A percentile compares a stretch with the other conserved stretches of the same genome.
phyloP scores from a whole-genome alignment of 2,329 filamentous ascomycete species.

The Gremmenia infestans region DNA sequence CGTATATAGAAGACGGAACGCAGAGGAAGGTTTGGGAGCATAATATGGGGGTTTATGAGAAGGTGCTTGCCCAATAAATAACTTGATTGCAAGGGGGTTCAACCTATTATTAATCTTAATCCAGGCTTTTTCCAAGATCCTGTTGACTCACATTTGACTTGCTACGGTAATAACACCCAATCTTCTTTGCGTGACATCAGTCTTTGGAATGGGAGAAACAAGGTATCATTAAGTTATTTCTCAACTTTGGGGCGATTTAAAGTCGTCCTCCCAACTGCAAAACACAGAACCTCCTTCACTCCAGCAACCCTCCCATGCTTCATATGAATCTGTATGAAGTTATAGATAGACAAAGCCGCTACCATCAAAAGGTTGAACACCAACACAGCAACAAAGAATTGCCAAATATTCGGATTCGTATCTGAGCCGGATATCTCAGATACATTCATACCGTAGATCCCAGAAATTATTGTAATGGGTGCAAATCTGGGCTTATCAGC shows the following conservation, averaged over 20 bases:
- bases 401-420: constrained; percentile 27
- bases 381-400: constrained; percentile 25
- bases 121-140: too few species aligned
- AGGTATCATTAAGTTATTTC: too few species aligned
- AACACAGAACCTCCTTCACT: constrained; percentile 18
- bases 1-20: neutral
- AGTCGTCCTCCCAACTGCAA: constrained; percentile 14
- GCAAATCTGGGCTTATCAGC: constrained; percentile 13
- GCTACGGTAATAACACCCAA: too few species aligned
- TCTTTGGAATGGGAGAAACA: too few species aligned
- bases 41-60: neutral
- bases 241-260: too few species aligned
- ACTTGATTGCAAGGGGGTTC: too few species aligned
- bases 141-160: too few species aligned
- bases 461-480: constrained; percentile 24
- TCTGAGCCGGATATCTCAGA: constrained; percentile 20
- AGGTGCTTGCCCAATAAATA: neutral
- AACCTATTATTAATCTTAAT: too few species aligned
- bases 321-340: constrained; percentile 15
- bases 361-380: constrained; percentile 19
- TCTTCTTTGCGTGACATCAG: too few species aligned
- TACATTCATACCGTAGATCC: constrained; percentile 30
- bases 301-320: constrained; percentile 13
- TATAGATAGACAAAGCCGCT: constrained; percentile 7
- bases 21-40: neutral